Base-by-base conservation (phyloP, 345 rosid species). In the Xanthoceras sorbifolium region DNA sequence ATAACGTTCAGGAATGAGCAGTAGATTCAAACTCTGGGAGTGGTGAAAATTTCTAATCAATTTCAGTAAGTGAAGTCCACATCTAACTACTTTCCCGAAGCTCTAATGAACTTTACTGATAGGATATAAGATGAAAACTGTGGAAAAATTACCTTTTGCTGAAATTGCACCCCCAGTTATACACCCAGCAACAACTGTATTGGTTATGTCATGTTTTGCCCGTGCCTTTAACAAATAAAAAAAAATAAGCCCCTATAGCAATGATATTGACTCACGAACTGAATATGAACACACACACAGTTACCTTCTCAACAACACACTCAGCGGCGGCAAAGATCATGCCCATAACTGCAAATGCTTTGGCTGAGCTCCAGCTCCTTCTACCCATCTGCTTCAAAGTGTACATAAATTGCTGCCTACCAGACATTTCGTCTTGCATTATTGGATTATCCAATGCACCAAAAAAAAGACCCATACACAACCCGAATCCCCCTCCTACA, bases 261-360 rank as follows among this genome's bases (percentile, higher is more conserved):
- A 59, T 18, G 9, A n/a, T 31, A 71, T 69, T 18, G 72, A 42
- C 14, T 60, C 11, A 29, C 10, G 23, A 38, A 26, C 18, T 26
- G 25, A 44, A 55, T 14, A 28, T 84, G 22, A 61, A 60, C 65
- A 66, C 55, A 31, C 55, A 31, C 38, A 26, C 52, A 22, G 48
- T 31, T 85, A 91, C 98, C 98, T 96, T 91, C 86, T 96, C 99
- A 72, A 90, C 85, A 48, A 88, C 85, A 75, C 98, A 96, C 83
- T 96, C 99, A 0, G 95, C 90, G 55, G 94, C 97, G 0, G 98
- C 92, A 86, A 96, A 96, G 48, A 96, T 69, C 75, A 93, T 83
- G 66, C 99, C 98, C 99, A 96, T 96, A 72, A 93, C 82, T 0
- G 99, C 97, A 79, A 96, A 96, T 11, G 97, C 68, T 87, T 96